These are phyloP conservation scores for Hanseniaspora valbyensis DNA, from an alignment of 805 yeast genomes.

Conservation along the genomic window DNA sequence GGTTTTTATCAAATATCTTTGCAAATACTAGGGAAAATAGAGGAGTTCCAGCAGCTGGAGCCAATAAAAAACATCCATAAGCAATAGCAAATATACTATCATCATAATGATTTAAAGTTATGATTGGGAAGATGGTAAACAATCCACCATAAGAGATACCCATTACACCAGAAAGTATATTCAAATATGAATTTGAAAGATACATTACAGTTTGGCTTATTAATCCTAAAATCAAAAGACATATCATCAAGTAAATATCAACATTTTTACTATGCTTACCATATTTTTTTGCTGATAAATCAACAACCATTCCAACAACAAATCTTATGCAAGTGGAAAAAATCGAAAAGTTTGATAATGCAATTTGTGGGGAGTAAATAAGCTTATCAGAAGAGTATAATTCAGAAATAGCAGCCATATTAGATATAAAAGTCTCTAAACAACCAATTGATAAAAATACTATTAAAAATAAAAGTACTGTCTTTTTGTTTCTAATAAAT, in stretches of 20 bases:
- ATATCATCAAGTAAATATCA: slow-evolving; percentile 27
- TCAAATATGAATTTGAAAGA: slow-evolving; percentile 19
- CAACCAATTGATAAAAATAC: slow-evolving; percentile 70
- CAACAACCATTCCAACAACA: slow-evolving; percentile 56
- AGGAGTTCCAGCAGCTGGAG: slow-evolving; percentile 76
- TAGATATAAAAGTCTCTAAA: slow-evolving; percentile 70
- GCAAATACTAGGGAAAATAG: slow-evolving; percentile 64
- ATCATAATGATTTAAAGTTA: slow-evolving; percentile 79
- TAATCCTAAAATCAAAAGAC: slow-evolving; percentile 29
- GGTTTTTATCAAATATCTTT: slow-evolving; percentile 39
- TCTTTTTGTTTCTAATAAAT: slow-evolving; percentile 12
- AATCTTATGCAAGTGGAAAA: slow-evolving; percentile 60
- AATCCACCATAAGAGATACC: slow-evolving; percentile 75
- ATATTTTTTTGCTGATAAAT: slow-evolving; percentile 34
- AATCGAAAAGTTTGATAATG: slow-evolving; percentile 17
- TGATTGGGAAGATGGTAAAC: slow-evolving; percentile 77
- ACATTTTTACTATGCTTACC: slow-evolving; percentile 20
- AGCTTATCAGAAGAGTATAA: slow-evolving; percentile 20
- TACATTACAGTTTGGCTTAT: slow-evolving; percentile 30
- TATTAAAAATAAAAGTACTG: slow-evolving; percentile 41
- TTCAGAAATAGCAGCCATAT: slow-evolving; percentile 63
- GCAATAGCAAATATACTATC: slow-evolving; percentile 79
- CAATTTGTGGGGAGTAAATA: slow-evolving; percentile 20
- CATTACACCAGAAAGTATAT: slow-evolving; percentile 36
- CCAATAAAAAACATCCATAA: slow-evolving; percentile 82